phyloP scores from a whole-genome alignment of 176 grass and related monocot genomes.

The Otatea glauca region DNA sequence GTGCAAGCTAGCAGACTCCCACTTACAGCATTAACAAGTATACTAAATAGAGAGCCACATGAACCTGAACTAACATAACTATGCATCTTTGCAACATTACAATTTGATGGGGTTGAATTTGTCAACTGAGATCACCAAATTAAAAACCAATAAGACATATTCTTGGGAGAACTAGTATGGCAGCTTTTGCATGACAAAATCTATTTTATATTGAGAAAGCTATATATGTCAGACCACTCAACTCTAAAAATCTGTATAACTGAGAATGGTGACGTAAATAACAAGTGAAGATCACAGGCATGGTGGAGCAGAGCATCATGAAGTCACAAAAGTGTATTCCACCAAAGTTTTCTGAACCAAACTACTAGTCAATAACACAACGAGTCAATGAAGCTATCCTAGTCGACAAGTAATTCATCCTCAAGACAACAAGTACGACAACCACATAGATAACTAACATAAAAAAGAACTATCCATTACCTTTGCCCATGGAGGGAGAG shows the following conservation, averaged over 20 bases:
- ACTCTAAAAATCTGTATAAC: constrained; percentile 10
- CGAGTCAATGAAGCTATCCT: neutral
- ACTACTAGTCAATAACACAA: constrained; percentile 20
- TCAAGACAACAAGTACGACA: constrained; percentile 8
- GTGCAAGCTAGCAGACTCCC: neutral
- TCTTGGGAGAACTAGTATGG: no score
- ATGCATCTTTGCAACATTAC: neutral
- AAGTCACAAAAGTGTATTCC: constrained; percentile 35
- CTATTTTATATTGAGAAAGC: constrained; percentile 34
- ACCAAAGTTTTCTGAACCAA: neutral
- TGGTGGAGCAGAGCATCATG: neutral
- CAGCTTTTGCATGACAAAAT: neutral
- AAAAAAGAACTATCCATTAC: constrained; percentile 41
- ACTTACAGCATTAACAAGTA: constrained; percentile 25
- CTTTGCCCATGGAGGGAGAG: constrained; percentile 95
- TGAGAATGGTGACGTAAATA: neutral
- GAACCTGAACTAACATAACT: constrained; percentile 24
- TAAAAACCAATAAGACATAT: neutral
- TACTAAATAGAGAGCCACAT: constrained; percentile 12
- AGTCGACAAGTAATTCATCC: constrained; percentile 24
- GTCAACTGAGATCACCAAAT: constrained; percentile 11
- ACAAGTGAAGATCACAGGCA: constrained; percentile 1
- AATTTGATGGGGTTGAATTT: constrained; percentile 25
- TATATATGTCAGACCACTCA: neutral
- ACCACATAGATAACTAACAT: neutral